phyloP scores from a whole-genome alignment of 2,329 filamentous ascomycete genomes.

The Fusarium hostae region DNA sequence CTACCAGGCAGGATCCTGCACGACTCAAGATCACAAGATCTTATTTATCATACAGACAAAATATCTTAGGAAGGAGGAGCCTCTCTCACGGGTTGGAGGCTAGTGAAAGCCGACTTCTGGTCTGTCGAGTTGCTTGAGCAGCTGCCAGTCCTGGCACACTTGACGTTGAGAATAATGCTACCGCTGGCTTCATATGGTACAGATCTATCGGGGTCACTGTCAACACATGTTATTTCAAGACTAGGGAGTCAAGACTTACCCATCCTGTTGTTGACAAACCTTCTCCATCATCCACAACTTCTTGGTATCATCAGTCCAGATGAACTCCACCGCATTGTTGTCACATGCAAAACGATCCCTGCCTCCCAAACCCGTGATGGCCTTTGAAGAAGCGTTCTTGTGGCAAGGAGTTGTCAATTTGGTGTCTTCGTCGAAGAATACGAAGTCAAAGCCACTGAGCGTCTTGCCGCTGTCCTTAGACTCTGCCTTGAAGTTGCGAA shows the following conservation, averaged over 20 bases:
- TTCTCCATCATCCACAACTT: slow-evolving; percentile 58
- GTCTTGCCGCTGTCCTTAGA: slow-evolving; percentile 50
- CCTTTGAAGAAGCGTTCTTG: slow-evolving; percentile 55
- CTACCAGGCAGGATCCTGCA: background rate
- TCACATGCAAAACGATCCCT: slow-evolving; percentile 57
- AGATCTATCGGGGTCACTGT: slow-evolving; percentile 28
- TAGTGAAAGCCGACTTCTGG: slow-evolving; percentile 45
- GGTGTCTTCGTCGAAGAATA: slow-evolving; percentile 55
- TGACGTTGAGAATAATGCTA: slow-evolving; percentile 36
- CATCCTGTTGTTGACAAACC: slow-evolving; percentile 52
- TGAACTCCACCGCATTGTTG: slow-evolving; percentile 55
- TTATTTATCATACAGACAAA: background rate
- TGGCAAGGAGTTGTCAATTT: slow-evolving; percentile 55
- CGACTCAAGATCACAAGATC: slow-evolving; percentile 16
- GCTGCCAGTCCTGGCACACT: slow-evolving; percentile 32
- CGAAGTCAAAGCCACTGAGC: slow-evolving; percentile 52
- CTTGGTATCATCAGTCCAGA: slow-evolving; percentile 48
- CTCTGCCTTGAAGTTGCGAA: slow-evolving; percentile 52
- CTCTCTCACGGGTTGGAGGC: slow-evolving; percentile 44
- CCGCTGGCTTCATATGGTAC: slow-evolving; percentile 49
- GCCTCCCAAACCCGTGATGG: slow-evolving; percentile 29
- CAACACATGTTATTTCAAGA: background rate
- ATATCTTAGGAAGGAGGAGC: slow-evolving; percentile 15
- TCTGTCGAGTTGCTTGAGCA: slow-evolving; percentile 48
- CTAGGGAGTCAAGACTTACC: slow-evolving; percentile 45